phyloP scores from a whole-genome alignment of 2,329 filamentous ascomycete species.

The Exophiala calicioides region DNA sequence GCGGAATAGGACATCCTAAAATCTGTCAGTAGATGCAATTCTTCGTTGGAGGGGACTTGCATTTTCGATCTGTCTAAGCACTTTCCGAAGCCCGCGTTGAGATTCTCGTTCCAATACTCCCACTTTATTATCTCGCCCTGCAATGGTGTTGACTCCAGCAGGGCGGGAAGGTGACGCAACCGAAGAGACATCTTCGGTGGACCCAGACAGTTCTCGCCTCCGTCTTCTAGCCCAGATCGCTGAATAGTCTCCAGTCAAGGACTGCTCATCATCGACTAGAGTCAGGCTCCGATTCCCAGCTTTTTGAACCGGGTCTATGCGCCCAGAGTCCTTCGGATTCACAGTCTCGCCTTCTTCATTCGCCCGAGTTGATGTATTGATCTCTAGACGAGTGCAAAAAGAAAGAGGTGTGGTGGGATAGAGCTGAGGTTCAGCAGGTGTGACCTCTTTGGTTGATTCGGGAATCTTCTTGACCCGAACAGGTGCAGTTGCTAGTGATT shows the following conservation, averaged over 20 bases:
- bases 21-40: constrained; percentile 6
- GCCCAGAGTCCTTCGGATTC: not conserved
- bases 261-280: constrained; percentile 14
- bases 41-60: no score
- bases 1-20: constrained; percentile 23
- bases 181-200: constrained; percentile 11
- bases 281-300: constrained; percentile 15
- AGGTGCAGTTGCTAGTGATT: constrained; percentile 1
- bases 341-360: not conserved
- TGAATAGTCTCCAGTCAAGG: constrained; percentile 5
- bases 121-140: not conserved
- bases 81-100: constrained; percentile 18
- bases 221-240: constrained; percentile 5
- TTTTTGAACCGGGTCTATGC: not conserved
- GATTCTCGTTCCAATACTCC: constrained; percentile 10
- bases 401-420: constrained; percentile 19
- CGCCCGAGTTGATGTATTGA: not conserved
- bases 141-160: not conserved
- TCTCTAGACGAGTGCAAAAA: constrained; percentile 16
- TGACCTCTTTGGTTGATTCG: not conserved
- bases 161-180: constrained; percentile 3
- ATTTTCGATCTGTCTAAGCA: constrained; percentile 20
- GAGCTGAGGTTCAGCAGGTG: not conserved
- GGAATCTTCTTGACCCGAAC: constrained; percentile 17
- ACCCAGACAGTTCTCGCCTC: constrained; percentile 12